Conservation (phyloP, 2,329 filamentous ascomycete species). For the Thelonectria rubi region DNA sequence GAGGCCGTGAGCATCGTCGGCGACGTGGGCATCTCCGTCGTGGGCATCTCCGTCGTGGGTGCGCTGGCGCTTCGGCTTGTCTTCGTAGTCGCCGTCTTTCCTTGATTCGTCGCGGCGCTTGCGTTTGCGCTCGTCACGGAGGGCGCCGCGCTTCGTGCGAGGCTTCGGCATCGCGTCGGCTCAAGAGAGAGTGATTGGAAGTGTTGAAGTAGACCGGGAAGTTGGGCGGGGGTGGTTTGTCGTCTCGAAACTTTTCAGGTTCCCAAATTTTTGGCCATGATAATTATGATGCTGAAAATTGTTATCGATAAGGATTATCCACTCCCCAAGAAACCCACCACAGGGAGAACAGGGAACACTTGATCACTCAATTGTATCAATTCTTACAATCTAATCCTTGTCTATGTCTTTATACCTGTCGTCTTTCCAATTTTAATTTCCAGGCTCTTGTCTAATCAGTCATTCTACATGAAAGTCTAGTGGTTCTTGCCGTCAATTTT, state of each 20-base stretch:
- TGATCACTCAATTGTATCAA: neutral
- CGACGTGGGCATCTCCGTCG: no score
- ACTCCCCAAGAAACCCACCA: neutral
- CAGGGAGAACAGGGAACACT: neutral
- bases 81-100: slow-evolving; percentile 31
- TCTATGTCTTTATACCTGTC: neutral
- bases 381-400: neutral
- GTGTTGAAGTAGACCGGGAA: slow-evolving; percentile 11
- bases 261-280: slow-evolving; percentile 22
- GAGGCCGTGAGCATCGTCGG: slow-evolving; percentile 20
- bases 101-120: slow-evolving; percentile 47
- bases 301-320: slow-evolving; percentile 34
- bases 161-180: slow-evolving; percentile 53
- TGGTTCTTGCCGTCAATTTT: neutral
- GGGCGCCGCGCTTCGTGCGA: slow-evolving; percentile 52
- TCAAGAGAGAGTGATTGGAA: slow-evolving; percentile 21
- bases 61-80: slow-evolving; percentile 40
- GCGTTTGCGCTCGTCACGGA: slow-evolving; percentile 54
- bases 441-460: neutral
- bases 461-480: neutral
- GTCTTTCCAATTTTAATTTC: neutral
- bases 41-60: slow-evolving; percentile 28
- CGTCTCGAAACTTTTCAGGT: slow-evolving; percentile 29
- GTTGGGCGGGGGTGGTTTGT: slow-evolving; percentile 28
- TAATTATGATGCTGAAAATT: neutral